Evolutionary conservation across 805 yeast genomes (phyloP).

Genomic region (Suhomyces sp.): DNA sequence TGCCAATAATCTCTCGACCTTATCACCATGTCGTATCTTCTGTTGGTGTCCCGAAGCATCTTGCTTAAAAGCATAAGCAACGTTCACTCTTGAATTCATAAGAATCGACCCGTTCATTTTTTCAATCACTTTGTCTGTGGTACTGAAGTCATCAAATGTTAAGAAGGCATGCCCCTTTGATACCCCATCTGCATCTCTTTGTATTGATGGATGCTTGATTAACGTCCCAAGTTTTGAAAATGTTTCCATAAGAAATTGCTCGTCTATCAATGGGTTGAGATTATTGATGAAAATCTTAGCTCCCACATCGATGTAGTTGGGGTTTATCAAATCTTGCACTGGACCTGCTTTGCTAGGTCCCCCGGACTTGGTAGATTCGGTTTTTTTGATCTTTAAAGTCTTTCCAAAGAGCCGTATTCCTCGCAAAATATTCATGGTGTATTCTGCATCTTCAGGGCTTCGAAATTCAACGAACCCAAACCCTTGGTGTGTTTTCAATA

Average conservation of each 20-base stretch:
- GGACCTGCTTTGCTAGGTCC: conserved; percentile 6
- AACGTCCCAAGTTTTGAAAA: conserved; percentile 71
- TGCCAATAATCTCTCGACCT: conserved; percentile 70
- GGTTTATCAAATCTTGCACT: conserved; percentile 11
- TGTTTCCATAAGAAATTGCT: conserved; percentile 51
- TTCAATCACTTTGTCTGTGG: conserved; percentile 69
- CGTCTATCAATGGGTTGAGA: conserved; percentile 66
- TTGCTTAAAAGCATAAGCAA: conserved; percentile 73
- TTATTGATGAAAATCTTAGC: conserved; percentile 57
- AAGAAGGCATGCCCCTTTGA: conserved; percentile 69
- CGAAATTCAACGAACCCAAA: conserved; percentile 82
- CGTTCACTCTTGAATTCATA: conserved; percentile 59
- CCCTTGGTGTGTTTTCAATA: conserved; percentile 73
- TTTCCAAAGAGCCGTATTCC: conserved; percentile 65
- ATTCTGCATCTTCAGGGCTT: conserved; percentile 62
- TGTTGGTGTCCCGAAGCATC: conserved; percentile 38
- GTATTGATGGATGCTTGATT: conserved; percentile 48
- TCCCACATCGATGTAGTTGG: conserved; percentile 43
- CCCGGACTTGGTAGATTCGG: conserved; percentile 24
- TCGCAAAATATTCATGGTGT: conserved; percentile 58
- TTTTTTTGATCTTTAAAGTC: conserved; percentile 56
- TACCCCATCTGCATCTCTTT: conserved; percentile 46
- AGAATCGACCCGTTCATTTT: conserved; percentile 67
- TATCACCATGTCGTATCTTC: conserved; percentile 71
- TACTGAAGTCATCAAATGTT: conserved; percentile 59